Evolutionary conservation across 768 basidiomycete genomes (phyloP), one percentile per base, ranked within the genome.

Genomic region (Xanthoconium purpureum): DNA sequence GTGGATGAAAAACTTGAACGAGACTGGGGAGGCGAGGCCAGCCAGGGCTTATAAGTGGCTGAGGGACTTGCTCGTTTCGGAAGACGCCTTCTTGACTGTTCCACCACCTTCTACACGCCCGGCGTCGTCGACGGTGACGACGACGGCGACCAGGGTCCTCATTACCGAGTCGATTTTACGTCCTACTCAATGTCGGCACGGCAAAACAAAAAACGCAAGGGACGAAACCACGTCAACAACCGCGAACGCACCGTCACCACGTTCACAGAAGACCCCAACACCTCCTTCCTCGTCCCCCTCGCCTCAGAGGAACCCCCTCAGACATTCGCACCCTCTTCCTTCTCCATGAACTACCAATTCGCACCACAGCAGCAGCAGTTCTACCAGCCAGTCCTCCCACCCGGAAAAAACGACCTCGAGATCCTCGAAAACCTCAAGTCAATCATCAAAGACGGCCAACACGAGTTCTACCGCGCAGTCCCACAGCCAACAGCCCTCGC

Each of bases 361-460:
- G 42, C 71, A 66, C 64, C 55, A 51, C 63, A 67, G 37, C 69
- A 66, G 46, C 58, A 69, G 37, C 63, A 47, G 56, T 67, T 68
- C 52, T 73, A 55, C 60, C 64, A 58, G 53, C 64, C 60, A 57
- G 62, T 64, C n/a, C 65, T 79, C 0, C 79, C 82, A 3, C 77
- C 80, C 20, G 87, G 84, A 9, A 77, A 82, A 63, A 79, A 76
- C 66, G 89, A 90, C 72, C 79, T 91, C 58, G 86, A 89, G 67
- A 78, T 85, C 33, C 79, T 91, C 56, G 83, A 90, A 72, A 83
- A 83, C 54, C 83, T 91, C 69, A 91, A 91, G 70, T 74, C 82
- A 24, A 74, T 80, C 53, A 91, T 91, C 71, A 86, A 84, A 65
- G 78, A 76, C 33, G 82, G 81, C 48, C 88, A 91, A 65, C 89